Conservation (phyloP, 2,329 filamentous ascomycete genomes). For the Diaporthe australafricana region DNA sequence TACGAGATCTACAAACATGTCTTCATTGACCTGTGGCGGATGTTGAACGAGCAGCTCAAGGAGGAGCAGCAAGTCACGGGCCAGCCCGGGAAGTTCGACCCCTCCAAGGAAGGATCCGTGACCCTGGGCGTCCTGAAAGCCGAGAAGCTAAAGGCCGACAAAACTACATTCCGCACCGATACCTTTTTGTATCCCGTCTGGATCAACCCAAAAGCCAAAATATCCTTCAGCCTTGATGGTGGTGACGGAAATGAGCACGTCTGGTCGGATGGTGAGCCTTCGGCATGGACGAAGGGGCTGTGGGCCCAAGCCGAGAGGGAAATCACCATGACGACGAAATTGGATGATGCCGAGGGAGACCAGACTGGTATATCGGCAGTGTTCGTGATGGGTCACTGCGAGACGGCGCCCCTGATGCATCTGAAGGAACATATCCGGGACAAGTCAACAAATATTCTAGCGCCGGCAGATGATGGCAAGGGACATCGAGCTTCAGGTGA, state of each 20-base stretch:
- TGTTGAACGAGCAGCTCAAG: constrained; percentile 23
- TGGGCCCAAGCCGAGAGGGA: constrained; percentile 33
- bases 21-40: constrained; percentile 37
- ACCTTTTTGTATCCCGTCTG: constrained; percentile 37
- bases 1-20: constrained; percentile 38
- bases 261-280: constrained; percentile 26
- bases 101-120: constrained; percentile 31
- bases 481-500: background rate
- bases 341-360: constrained; percentile 19
- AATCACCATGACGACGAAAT: constrained; percentile 31
- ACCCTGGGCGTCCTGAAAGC: constrained; percentile 30
- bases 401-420: background rate
- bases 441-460: background rate
- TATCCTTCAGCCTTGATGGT: constrained; percentile 10
- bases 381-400: constrained; percentile 36
- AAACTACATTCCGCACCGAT: constrained; percentile 32
- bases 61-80: background rate
- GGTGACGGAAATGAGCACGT: constrained; percentile 6
- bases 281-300: constrained; percentile 36
- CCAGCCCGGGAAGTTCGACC: constrained; percentile 32
- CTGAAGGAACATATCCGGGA: background rate
- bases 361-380: constrained; percentile 32
- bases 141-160: constrained; percentile 20
- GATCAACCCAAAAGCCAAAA: constrained; percentile 23
- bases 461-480: background rate